Conservation (phyloP, 768 basidiomycete genomes). For the Lentinula sp. region DNA sequence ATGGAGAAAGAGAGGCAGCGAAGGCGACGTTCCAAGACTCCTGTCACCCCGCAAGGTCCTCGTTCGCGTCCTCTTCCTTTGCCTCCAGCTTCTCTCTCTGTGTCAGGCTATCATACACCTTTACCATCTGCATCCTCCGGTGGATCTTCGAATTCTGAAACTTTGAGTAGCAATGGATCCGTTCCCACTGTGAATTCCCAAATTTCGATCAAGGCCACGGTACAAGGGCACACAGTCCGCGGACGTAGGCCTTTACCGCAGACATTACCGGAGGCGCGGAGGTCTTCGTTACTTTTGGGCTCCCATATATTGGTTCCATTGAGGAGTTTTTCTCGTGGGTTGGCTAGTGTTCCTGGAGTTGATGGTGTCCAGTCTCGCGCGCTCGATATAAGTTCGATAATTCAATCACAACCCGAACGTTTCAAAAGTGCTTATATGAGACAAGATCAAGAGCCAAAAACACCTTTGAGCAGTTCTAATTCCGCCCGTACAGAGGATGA, state of each 20-base stretch:
- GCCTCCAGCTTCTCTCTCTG: neutral
- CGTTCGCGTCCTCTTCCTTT: neutral
- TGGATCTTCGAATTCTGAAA: neutral
- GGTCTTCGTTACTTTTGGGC: neutral
- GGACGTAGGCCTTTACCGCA: neutral
- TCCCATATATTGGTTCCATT: neutral
- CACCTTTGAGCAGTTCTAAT: neutral
- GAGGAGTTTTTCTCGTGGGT: neutral
- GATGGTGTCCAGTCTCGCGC: neutral
- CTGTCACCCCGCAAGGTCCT: neutral
- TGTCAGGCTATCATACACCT: neutral
- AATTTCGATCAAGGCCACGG: too few relatives aligned
- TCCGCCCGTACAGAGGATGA: neutral
- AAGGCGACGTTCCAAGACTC: neutral
- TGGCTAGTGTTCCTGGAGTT: neutral
- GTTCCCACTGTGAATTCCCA: neutral
- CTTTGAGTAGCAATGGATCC: neutral
- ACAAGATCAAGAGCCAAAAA: neutral
- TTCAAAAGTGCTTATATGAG: neutral
- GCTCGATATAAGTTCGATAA: neutral
- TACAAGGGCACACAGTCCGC: neutral
- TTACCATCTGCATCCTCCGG: neutral
- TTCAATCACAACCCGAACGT: neutral
- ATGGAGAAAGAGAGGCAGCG: conserved; percentile 2
- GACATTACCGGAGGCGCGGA: neutral